phyloP scores from a whole-genome alignment of 371 early-diverging fungal genomes.

The Haplosporangium sp. region DNA sequence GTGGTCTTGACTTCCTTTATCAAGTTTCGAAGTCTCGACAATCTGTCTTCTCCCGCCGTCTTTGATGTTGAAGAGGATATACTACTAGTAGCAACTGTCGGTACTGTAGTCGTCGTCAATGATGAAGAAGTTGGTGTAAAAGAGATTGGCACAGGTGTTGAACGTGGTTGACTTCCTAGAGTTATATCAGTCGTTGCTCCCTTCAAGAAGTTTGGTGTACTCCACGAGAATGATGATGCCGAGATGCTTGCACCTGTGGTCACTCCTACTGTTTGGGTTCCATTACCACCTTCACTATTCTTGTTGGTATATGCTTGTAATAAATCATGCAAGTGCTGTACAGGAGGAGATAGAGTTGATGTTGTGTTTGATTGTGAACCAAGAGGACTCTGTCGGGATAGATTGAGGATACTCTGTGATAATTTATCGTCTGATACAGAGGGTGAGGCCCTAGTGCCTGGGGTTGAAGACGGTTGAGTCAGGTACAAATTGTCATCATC shows the following conservation, averaged over 20 bases:
- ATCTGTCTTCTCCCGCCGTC: constrained; percentile 5
- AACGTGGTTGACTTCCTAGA: too few species aligned
- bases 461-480: neutral
- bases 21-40: constrained; percentile 21
- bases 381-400: neutral
- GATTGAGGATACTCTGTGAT: neutral
- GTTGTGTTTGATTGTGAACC: neutral
- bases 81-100: too few species aligned
- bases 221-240: neutral
- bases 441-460: neutral
- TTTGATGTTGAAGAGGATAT: neutral
- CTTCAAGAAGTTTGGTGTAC: too few species aligned
- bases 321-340: neutral
- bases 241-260: neutral
- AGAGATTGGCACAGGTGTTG: too few species aligned
- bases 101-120: neutral
- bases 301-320: neutral
- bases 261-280: neutral
- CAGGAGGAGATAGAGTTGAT: neutral
- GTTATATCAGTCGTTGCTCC: too few species aligned
- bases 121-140: neutral
- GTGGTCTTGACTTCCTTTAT: constrained; percentile 28
- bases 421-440: neutral
- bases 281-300: neutral
- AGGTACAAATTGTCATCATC: neutral